phyloP scores from a whole-genome alignment of 108 stramenopile species.

The Cylindrotheca closterium region DNA sequence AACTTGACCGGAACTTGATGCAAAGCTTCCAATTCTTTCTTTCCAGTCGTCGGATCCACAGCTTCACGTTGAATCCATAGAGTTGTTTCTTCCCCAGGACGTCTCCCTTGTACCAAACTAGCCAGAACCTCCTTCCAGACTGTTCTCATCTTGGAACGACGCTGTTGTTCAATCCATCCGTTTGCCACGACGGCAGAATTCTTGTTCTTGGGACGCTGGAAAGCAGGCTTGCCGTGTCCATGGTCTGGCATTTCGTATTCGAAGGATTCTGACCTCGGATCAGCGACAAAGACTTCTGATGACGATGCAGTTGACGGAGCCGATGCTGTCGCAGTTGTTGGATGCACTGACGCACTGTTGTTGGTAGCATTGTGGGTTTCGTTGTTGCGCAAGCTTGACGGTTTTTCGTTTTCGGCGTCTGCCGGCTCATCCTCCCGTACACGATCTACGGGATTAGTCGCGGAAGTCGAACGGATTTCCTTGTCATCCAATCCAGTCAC shows the following conservation, averaged over 20 bases:
- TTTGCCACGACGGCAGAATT: constrained; percentile 75
- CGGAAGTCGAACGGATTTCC: background rate
- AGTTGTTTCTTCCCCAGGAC: constrained; percentile 82
- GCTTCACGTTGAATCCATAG: constrained; percentile 90
- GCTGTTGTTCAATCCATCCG: constrained; percentile 89
- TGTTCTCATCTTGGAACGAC: constrained; percentile 75
- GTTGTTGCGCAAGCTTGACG: background rate
- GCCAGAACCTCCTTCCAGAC: constrained; percentile 88
- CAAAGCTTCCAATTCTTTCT: constrained; percentile 75
- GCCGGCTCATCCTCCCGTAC: background rate
- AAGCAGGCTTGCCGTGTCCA: constrained; percentile 43
- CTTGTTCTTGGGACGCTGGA: constrained; percentile 69
- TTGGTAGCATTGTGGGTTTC: background rate
- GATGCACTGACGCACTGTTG: background rate
- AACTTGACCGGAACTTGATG: constrained; percentile 86
- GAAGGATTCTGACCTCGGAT: background rate
- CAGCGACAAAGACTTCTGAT: background rate
- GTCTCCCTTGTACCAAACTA: constrained; percentile 67
- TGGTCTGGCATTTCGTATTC: background rate
- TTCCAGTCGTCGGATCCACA: constrained; percentile 43
- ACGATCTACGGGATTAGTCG: background rate
- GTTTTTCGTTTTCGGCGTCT: background rate
- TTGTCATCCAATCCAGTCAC: background rate
- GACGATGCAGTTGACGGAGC: background rate
- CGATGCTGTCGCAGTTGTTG: background rate